phyloP scores from a whole-genome alignment of 257 asterid species.

The Pogostemon cablin region DNA sequence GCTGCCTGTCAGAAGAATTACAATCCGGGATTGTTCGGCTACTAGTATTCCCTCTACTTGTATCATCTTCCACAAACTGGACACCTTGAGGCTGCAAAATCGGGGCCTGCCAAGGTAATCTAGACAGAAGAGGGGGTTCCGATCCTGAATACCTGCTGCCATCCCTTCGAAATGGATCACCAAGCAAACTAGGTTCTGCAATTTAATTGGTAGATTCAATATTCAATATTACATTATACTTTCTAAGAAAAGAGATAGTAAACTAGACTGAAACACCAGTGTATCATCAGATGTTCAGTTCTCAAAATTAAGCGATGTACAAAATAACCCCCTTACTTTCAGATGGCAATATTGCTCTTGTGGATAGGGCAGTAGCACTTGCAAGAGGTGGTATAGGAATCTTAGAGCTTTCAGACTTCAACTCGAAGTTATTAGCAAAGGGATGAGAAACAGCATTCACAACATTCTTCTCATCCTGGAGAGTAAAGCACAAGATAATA shows the following conservation, averaged over 20 bases:
- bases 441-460: constrained; percentile 47
- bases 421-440: constrained; percentile 45
- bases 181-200: constrained; percentile 86
- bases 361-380: constrained; percentile 52
- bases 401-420: constrained; percentile 63
- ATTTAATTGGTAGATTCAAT: constrained; percentile 20
- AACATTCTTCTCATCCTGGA: constrained; percentile 72
- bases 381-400: constrained; percentile 48
- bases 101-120: constrained; percentile 62
- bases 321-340: constrained; percentile 60
- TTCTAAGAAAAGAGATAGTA: constrained; percentile 11
- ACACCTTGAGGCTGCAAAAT: constrained; percentile 64
- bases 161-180: constrained; percentile 78
- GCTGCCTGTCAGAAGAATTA: constrained; percentile 54
- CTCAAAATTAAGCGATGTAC: not conserved
- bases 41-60: constrained; percentile 43
- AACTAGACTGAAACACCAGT: constrained; percentile 2
- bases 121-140: constrained; percentile 67
- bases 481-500: constrained; percentile 13
- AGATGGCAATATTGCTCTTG: constrained; percentile 52
- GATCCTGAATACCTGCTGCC: constrained; percentile 55
- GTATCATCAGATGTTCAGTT: constrained; percentile 15
- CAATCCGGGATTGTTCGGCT: constrained; percentile 45
- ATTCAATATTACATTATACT: constrained; percentile 20
- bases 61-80: constrained; percentile 64